A percentile compares a stretch with the other conserved stretches of the same genome.
These are phyloP conservation scores for Erysiphe neolycopersici DNA, from an alignment of 2,329 filamentous ascomycete species.

Conservation along the genomic window DNA sequence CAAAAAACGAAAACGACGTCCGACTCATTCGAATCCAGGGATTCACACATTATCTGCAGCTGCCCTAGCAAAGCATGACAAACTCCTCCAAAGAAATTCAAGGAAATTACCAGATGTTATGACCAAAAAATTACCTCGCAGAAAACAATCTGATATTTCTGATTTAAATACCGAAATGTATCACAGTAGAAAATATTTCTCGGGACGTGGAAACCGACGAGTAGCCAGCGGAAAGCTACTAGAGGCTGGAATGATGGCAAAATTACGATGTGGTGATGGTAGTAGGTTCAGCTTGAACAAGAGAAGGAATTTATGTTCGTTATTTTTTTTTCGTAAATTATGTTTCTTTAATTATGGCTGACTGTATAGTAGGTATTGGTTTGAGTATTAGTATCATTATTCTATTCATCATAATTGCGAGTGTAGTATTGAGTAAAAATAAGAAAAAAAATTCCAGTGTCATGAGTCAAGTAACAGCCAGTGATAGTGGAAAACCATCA, in stretches of 20 bases:
- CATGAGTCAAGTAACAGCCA: conserved; percentile 3
- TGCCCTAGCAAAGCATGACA: conserved; percentile 11
- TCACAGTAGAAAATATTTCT: conserved; percentile 6
- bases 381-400: conserved; percentile 25
- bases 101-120: conserved; percentile 5
- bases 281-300: conserved; percentile 5
- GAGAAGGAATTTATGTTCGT: conserved; percentile 32
- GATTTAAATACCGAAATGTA: conserved; percentile 8
- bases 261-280: conserved; percentile 25
- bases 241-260: conserved; percentile 36
- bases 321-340: not conserved
- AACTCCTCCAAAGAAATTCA: conserved; percentile 9
- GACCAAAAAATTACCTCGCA: conserved; percentile 7
- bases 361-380: conserved; percentile 18
- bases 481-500: conserved; percentile 6
- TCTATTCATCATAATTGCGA: conserved; percentile 40
- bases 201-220: conserved; percentile 20
- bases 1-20: conserved; percentile 7
- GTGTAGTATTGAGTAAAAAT: conserved; percentile 38
- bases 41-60: conserved; percentile 12
- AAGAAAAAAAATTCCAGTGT: conserved; percentile 7
- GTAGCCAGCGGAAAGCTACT: conserved; percentile 44
- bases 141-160: conserved; percentile 6
- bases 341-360: conserved; percentile 3
- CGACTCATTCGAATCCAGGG: conserved; percentile 7